Conservation (phyloP, 345 rosid species). For the Euphorbia pulcherrima region DNA sequence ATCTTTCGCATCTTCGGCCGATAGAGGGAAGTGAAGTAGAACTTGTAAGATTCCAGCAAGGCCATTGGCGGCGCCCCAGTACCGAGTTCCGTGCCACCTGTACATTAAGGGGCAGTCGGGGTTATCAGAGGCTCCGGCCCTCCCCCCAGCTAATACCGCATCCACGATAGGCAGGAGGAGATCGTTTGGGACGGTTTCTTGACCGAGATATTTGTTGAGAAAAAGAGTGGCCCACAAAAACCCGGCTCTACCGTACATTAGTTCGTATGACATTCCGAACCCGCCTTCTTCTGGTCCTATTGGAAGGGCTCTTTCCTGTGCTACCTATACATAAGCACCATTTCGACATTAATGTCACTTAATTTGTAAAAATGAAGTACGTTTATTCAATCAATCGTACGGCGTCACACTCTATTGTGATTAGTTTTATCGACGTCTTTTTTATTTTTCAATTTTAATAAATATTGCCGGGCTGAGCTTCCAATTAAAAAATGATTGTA, state of each 20-base stretch:
- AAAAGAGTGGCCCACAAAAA: slow-evolving; percentile 82
- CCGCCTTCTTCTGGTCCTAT: slow-evolving; percentile 93
- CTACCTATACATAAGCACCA: slow-evolving; percentile 37
- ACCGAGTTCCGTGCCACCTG: slow-evolving; percentile 90
- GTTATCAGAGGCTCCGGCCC: slow-evolving; percentile 74
- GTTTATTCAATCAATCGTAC: too few species aligned
- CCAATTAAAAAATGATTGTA: too few species aligned
- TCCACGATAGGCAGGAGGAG: slow-evolving; percentile 63
- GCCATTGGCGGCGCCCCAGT: slow-evolving; percentile 91
- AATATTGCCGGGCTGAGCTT: too few species aligned
- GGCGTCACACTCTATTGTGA: too few species aligned
- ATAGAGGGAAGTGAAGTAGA: slow-evolving; percentile 66
- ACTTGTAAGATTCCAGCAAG: slow-evolving; percentile 86
- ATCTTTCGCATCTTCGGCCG: slow-evolving; percentile 49
- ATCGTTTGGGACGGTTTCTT: slow-evolving; percentile 41
- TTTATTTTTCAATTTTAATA: too few species aligned
- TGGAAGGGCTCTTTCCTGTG: slow-evolving; percentile 80
- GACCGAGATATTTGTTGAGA: slow-evolving; percentile 64
- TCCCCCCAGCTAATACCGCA: slow-evolving; percentile 80
- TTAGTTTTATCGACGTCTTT: too few species aligned
- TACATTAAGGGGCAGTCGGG: slow-evolving; percentile 77
- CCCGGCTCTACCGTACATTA: slow-evolving; percentile 88
- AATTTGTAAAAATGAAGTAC: too few species aligned
- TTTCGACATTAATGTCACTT: not conserved
- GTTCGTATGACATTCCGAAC: slow-evolving; percentile 93